Base-by-base conservation (phyloP, 2,329 filamentous ascomycete genomes). In the Sclerotinia glacialis region DNA sequence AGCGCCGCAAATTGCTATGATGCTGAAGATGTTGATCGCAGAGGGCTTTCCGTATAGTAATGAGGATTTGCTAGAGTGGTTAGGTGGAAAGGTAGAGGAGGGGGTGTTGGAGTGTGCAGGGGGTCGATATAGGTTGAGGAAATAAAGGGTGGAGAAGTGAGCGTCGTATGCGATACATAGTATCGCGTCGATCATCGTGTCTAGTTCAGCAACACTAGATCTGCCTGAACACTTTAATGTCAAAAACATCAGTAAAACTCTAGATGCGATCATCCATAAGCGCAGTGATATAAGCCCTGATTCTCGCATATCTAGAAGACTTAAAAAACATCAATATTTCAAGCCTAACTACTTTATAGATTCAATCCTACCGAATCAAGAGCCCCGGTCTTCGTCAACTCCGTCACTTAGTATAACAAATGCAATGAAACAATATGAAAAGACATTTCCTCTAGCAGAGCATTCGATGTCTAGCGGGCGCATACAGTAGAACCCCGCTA, bases 1-100 rank as follows among this genome's bases (percentile, higher is more conserved):
- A 61, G 80, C 93, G 67, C 83, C 83, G 65, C 86, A 93, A 76
- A 96, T 99, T 71, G 84, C 88, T 11, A 96, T 93, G 89, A 97
- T 98, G 92, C 84, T 99, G 83, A 92, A 92, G 79, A 94, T 98
- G 84, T 85, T 94, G 67, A 87, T 97, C 63, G 86, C 91, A 0
- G 92, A 92, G 16, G 93, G 93, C 2, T 97, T 97, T 76, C 86
- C 91, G 0, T 97, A 92, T 84, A 92, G 89, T 69, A 91, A 91
- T 74, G 93, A 97, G 76, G 93, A 98, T 79, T 79, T 98, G 69
- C 86, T 88, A 73, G 90, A 90, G 77, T 90, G 97, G 76, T 78
- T 98, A 67, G 85, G 81, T 11, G 86, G 89, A 68, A 93, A 96
- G 85, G 88, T 94, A n/a, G 81, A 82, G 7, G 86, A 85, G 52